A percentile compares a stretch with the other conserved stretches of the same genome.
Conservation (phyloP, 306 rosid genomes). For the Acacia acuminata region DNA sequence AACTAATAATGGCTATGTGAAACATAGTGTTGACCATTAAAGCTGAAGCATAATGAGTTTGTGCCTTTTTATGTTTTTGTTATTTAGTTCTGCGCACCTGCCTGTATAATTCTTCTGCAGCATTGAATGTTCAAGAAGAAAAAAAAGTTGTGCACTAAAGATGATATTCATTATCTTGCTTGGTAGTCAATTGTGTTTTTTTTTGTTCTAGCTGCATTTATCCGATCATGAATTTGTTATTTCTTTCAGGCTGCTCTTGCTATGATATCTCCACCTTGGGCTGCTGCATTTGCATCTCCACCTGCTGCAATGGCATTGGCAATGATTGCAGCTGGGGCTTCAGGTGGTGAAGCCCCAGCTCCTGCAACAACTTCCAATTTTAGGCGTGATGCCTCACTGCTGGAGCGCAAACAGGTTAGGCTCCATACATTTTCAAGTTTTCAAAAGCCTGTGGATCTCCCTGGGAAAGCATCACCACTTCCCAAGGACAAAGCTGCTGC, state of each 20-base stretch:
- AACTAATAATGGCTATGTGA: neutral
- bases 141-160: neutral
- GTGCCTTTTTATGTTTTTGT: neutral
- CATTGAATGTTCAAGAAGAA: slow-evolving; percentile 9
- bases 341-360: slow-evolving; percentile 75
- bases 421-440: slow-evolving; percentile 94
- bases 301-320: slow-evolving; percentile 99
- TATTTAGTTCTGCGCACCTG: slow-evolving; percentile 1
- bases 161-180: slow-evolving; percentile 15
- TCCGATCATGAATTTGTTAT: slow-evolving; percentile 25
- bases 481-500: slow-evolving; percentile 93
- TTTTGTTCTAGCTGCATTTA: slow-evolving; percentile 24
- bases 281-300: slow-evolving; percentile 99
- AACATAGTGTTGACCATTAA: neutral
- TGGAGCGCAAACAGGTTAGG: slow-evolving; percentile 78
- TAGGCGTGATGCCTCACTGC: slow-evolving; percentile 81
- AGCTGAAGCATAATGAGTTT: neutral
- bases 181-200: neutral
- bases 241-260: slow-evolving; percentile 84
- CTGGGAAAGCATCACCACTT: slow-evolving; percentile 61
- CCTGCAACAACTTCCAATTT: slow-evolving; percentile 60
- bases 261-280: slow-evolving; percentile 95
- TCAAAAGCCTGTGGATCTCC: slow-evolving; percentile 71
- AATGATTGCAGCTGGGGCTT: slow-evolving; percentile 98
- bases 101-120: slow-evolving; percentile 8